phyloP scores from a whole-genome alignment of 768 basidiomycete genomes.

The Trametes punicea region DNA sequence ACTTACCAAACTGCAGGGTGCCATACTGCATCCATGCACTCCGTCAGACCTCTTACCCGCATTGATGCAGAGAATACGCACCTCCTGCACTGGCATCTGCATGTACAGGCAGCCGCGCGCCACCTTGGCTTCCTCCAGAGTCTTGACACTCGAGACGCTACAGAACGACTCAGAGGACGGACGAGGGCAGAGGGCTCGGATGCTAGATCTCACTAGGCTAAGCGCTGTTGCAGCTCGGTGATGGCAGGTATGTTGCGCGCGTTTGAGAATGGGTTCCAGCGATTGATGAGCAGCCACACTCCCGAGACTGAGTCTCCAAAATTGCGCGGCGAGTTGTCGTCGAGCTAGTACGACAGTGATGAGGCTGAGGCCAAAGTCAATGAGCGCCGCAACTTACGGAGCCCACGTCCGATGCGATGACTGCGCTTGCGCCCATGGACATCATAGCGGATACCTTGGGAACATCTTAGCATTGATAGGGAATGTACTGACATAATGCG shows the following conservation, averaged over 20 bases:
- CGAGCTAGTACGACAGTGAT: no score
- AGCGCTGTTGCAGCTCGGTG: slow-evolving; percentile 88
- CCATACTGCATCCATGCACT: slow-evolving; percentile 56
- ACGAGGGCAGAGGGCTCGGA: neutral
- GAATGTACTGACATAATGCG: neutral
- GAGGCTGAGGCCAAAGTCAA: neutral
- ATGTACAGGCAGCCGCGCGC: slow-evolving; percentile 88
- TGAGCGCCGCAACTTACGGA: slow-evolving; percentile 51
- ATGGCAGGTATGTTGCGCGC: slow-evolving; percentile 78
- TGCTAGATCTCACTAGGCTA: slow-evolving; percentile 85
- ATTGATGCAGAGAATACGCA: slow-evolving; percentile 24
- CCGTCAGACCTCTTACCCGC: neutral
- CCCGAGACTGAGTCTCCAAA: slow-evolving; percentile 96
- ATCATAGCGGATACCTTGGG: slow-evolving; percentile 85
- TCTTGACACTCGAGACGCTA: slow-evolving; percentile 94
- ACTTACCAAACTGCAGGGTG: slow-evolving; percentile 86
- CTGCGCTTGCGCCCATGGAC: slow-evolving; percentile 82
- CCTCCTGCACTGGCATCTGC: slow-evolving; percentile 92
- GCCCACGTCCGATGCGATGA: slow-evolving; percentile 94
- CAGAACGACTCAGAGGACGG: neutral
- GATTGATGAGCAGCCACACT: slow-evolving; percentile 91
- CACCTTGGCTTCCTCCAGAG: slow-evolving; percentile 92
- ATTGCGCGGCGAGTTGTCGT: slow-evolving; percentile 92
- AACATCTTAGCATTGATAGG: neutral
- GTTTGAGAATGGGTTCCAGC: slow-evolving; percentile 89